These are phyloP conservation scores for Zoysia pacifica DNA, from an alignment of 176 grass and related monocot species.

Conservation along the genomic window DNA sequence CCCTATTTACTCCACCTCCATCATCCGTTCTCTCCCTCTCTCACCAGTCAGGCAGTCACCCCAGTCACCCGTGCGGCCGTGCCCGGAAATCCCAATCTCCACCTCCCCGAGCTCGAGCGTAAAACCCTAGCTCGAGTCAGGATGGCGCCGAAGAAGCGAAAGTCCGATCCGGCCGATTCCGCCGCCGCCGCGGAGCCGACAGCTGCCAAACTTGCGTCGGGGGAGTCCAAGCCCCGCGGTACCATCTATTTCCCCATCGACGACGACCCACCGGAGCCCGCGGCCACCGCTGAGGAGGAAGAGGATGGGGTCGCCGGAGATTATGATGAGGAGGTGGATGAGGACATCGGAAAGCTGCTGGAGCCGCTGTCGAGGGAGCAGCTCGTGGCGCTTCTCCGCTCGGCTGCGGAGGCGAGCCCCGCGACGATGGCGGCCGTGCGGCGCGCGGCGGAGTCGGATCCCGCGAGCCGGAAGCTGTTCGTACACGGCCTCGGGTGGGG, in stretches of 20 bases:
- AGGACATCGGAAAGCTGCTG: constrained; percentile 70
- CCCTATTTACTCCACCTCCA: constrained; percentile 15
- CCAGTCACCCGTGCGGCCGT: not conserved
- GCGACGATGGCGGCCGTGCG: constrained; percentile 68
- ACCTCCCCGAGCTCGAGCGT: constrained; percentile 11
- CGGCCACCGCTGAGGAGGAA: constrained; percentile 9
- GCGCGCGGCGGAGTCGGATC: constrained; percentile 71
- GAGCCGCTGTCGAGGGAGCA: constrained; percentile 82
- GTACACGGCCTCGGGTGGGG: constrained; percentile 97
- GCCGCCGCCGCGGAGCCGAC: not conserved
- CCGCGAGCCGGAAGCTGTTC: constrained; percentile 87
- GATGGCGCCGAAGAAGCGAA: constrained; percentile 90
- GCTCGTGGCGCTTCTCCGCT: constrained; percentile 76
- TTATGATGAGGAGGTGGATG: constrained; percentile 45
- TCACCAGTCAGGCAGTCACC: not conserved
- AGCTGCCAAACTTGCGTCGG: not conserved
- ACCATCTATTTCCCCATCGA: constrained; percentile 78
- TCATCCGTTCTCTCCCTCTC: not conserved
- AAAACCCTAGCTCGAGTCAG: constrained; percentile 62
- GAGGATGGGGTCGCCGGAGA: constrained; percentile 42
- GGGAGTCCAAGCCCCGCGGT: constrained; percentile 50
- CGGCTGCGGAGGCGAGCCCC: constrained; percentile 57
- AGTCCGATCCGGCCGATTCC: constrained; percentile 57
- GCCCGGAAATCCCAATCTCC: constrained; percentile 44
- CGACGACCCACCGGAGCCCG: constrained; percentile 54